These are phyloP conservation scores for Amanita jacksonii DNA, from an alignment of 768 basidiomycete genomes.

Conservation along the genomic window DNA sequence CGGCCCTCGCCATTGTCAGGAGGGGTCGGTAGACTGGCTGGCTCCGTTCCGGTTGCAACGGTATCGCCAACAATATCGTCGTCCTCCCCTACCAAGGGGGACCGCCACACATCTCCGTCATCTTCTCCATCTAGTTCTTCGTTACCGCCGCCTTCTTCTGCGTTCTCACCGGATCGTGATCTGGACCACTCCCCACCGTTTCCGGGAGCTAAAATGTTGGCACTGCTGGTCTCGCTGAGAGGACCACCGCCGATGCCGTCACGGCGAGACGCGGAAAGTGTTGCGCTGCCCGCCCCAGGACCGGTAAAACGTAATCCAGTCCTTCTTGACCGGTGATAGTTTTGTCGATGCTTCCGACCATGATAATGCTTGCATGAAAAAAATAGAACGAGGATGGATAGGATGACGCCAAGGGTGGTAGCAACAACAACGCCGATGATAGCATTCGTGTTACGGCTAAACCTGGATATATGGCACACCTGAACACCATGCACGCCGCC, in stretches of 20 bases:
- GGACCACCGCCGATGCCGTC: too few species aligned
- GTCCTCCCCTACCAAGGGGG: constrained; percentile 24
- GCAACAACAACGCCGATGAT: constrained; percentile 29
- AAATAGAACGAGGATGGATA: constrained; percentile 22
- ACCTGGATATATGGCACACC: constrained; percentile 14
- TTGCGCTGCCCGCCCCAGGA: background rate
- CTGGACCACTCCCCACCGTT: background rate
- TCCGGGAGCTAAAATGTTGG: background rate
- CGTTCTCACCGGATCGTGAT: background rate
- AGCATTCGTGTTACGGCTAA: constrained; percentile 27
- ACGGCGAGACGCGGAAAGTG: too few species aligned
- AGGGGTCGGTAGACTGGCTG: background rate
- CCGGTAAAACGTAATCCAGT: constrained; percentile 9
- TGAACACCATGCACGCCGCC: background rate
- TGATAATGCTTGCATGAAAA: constrained; percentile 22
- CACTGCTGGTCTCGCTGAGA: background rate
- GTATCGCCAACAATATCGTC: background rate
- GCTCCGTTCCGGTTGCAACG: background rate
- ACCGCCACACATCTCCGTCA: constrained; percentile 18
- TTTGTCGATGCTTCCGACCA: constrained; percentile 11
- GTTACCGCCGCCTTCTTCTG: background rate
- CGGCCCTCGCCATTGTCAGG: background rate
- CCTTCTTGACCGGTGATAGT: constrained; percentile 9
- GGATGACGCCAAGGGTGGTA: constrained; percentile 18
- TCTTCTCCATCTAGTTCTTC: constrained; percentile 16